Conservation (phyloP, 306 rosid species). For the Glycine latifolia region DNA sequence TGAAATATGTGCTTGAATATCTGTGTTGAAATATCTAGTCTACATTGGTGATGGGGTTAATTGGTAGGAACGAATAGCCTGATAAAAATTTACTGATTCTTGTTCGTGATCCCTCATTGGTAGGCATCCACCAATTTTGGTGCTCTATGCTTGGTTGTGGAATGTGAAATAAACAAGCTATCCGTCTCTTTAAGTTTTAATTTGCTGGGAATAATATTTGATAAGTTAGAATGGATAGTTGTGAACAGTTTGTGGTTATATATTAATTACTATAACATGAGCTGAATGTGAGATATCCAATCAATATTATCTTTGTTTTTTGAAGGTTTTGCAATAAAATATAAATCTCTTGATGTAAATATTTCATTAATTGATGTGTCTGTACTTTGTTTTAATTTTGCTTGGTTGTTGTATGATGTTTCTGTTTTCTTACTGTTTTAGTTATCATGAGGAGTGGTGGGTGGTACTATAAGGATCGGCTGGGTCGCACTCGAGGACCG, state of each 20-base stretch:
- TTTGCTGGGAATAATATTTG: neutral
- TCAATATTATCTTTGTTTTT: slow-evolving; percentile 9
- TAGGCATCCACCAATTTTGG: slow-evolving; percentile 3
- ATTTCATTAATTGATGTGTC: slow-evolving; percentile 17
- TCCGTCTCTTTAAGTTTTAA: slow-evolving; percentile 15
- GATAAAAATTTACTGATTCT: slow-evolving; percentile 10
- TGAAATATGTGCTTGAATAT: slow-evolving; percentile 9
- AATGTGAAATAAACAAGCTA: neutral
- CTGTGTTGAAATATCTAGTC: slow-evolving; percentile 18
- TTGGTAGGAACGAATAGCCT: slow-evolving; percentile 26
- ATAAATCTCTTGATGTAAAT: neutral
- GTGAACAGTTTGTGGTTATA: neutral
- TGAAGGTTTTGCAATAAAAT: slow-evolving; percentile 39
- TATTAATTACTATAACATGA: neutral
- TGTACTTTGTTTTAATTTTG: slow-evolving; percentile 16
- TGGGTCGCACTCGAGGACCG: slow-evolving; percentile 91
- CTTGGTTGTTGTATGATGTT: slow-evolving; percentile 39
- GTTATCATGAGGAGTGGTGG: slow-evolving; percentile 92
- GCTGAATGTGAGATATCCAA: slow-evolving; percentile 21
- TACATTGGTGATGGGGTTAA: neutral
- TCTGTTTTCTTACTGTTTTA: slow-evolving; percentile 40
- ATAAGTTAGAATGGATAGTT: neutral
- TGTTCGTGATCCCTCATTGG: slow-evolving; percentile 1
- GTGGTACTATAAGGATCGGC: slow-evolving; percentile 86
- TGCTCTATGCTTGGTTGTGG: neutral